These are phyloP conservation scores for Ogataea paradorogensis DNA, from an alignment of 805 yeast genomes.

Conservation along the genomic window DNA sequence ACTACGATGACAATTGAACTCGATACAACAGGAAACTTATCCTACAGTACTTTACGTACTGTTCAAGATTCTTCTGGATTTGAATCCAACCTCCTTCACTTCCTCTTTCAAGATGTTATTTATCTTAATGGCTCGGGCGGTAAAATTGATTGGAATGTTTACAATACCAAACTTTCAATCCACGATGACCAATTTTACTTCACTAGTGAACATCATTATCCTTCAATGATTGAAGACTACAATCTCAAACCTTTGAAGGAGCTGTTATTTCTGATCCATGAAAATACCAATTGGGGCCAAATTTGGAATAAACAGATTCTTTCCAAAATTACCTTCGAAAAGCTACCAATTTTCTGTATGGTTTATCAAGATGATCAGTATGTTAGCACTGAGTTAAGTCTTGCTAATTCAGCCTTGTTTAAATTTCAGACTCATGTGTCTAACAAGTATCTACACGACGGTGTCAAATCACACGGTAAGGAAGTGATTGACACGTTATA, in stretches of 20 bases:
- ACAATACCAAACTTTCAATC: conserved; percentile 32
- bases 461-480: conserved; percentile 41
- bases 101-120: conserved; percentile 57
- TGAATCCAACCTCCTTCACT: conserved; percentile 54
- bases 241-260: conserved; percentile 36
- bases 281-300: conserved; percentile 29
- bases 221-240: conserved; percentile 49
- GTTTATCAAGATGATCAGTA: conserved; percentile 49
- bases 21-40: conserved; percentile 33
- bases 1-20: conserved; percentile 41
- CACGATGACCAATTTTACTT: conserved; percentile 15
- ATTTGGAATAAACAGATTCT: conserved; percentile 27
- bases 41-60: conserved; percentile 35
- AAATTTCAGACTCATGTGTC: conserved; percentile 42
- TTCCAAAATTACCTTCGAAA: conserved; percentile 11
- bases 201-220: conserved; percentile 52
- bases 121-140: conserved; percentile 43
- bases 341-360: conserved; percentile 47
- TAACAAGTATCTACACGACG: conserved; percentile 51
- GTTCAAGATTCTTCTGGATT: conserved; percentile 39
- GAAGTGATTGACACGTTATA: conserved; percentile 40
- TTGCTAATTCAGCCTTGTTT: conserved; percentile 15
- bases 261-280: conserved; percentile 38
- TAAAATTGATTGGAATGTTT: conserved; percentile 50
- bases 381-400: conserved; percentile 44